Evolutionary conservation across 2,329 filamentous ascomycete genomes (phyloP).

Genomic region (Colletotrichum lindemuthianum): DNA sequence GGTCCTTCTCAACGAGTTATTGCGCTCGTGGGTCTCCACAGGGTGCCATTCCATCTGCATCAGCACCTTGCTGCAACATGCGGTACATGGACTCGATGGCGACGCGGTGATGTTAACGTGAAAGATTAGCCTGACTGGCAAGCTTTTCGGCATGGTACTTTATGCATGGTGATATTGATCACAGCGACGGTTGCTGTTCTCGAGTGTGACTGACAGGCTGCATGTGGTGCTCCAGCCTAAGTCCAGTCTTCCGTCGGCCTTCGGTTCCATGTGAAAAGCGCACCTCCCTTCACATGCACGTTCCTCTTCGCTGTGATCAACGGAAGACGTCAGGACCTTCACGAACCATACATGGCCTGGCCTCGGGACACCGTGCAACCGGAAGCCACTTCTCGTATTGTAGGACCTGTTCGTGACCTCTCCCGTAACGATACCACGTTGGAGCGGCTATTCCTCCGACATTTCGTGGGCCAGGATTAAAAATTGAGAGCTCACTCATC

Average conservation of each 20-base stretch:
- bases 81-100: slow-evolving; percentile 15
- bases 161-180: slow-evolving; percentile 30
- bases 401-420: too few species aligned
- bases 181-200: not conserved
- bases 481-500: not conserved
- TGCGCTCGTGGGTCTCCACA: slow-evolving; percentile 16
- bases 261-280: not conserved
- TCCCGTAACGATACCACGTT: not conserved
- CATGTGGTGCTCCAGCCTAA: not conserved
- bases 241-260: slow-evolving; percentile 8
- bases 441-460: not conserved
- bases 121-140: slow-evolving; percentile 19
- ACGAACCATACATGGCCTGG: not conserved
- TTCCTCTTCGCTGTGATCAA: not conserved
- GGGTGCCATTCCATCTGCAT: slow-evolving; percentile 5
- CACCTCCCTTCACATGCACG: too few species aligned
- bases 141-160: slow-evolving; percentile 16
- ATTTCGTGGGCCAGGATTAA: not conserved
- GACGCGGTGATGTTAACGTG: slow-evolving; percentile 28
- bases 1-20: slow-evolving; percentile 1
- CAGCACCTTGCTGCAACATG: slow-evolving; percentile 15
- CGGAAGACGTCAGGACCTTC: not conserved
- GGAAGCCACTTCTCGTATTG: not conserved
- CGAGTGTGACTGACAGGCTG: too few species aligned
- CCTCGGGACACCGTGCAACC: not conserved